Evolutionary conservation across 169 alveolate species (phyloP).

Genomic region (Plasmodium cynomolgi): DNA sequence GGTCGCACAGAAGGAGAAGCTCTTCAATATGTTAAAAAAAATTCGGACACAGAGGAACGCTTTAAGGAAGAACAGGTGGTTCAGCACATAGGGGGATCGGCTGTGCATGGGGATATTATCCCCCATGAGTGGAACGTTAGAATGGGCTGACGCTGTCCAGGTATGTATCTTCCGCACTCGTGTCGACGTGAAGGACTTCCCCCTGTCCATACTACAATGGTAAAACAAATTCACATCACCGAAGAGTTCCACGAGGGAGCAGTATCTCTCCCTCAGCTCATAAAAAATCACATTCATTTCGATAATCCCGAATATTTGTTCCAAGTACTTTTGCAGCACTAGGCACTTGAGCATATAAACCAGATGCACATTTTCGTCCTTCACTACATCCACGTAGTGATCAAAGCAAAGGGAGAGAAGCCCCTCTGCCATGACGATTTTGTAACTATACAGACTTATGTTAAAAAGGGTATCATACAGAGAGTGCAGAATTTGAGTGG

Average conservation of each 20-base stretch:
- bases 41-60: constrained; percentile 54
- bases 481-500: constrained; percentile 24
- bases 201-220: not conserved
- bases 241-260: constrained; percentile 50
- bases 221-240: constrained; percentile 62
- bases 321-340: constrained; percentile 44
- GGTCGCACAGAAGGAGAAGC: constrained; percentile 24
- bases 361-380: constrained; percentile 25
- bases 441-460: constrained; percentile 37
- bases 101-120: not conserved
- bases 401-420: constrained; percentile 51
- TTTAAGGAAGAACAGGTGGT: constrained; percentile 40
- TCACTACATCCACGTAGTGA: constrained; percentile 4
- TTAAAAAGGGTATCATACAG: constrained; percentile 60
- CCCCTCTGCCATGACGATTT: constrained; percentile 66
- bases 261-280: constrained; percentile 60
- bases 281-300: constrained; percentile 73
- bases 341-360: constrained; percentile 31
- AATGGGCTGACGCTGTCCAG: not conserved
- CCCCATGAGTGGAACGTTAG: not conserved
- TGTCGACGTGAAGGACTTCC: not conserved
- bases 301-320: constrained; percentile 25
- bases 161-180: not conserved
- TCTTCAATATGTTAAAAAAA: constrained; percentile 52
- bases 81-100: constrained; percentile 3